phyloP scores from a whole-genome alignment of 495 filamentous ascomycete genomes.

The Choiromyces venosus region DNA sequence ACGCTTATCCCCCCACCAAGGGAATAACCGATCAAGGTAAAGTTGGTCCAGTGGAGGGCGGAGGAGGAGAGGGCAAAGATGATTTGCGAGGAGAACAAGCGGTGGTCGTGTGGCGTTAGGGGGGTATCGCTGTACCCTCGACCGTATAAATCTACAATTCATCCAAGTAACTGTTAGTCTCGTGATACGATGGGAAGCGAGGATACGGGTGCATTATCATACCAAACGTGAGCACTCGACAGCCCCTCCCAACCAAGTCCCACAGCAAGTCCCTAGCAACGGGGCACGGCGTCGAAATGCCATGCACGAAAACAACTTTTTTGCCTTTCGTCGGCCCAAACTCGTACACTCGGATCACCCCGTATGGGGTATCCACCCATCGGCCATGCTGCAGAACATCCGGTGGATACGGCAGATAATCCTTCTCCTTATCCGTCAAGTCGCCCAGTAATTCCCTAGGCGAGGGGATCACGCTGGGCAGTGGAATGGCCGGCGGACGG shows the following conservation, averaged over 20 bases:
- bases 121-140: constrained; percentile 73
- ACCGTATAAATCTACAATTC: constrained; percentile 59
- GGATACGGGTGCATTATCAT: constrained; percentile 27
- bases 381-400: constrained; percentile 68
- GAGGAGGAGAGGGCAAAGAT: constrained; percentile 66
- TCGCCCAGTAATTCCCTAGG: constrained; percentile 49
- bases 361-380: constrained; percentile 71
- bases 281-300: constrained; percentile 77
- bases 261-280: constrained; percentile 63
- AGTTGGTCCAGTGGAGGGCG: constrained; percentile 61
- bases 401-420: constrained; percentile 62
- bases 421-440: constrained; percentile 49
- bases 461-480: constrained; percentile 45
- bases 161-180: neutral
- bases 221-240: constrained; percentile 77
- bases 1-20: constrained; percentile 74
- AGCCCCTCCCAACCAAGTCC: constrained; percentile 62
- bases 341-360: constrained; percentile 78
- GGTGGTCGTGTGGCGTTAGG: constrained; percentile 60
- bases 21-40: constrained; percentile 75
- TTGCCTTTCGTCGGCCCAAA: constrained; percentile 75
- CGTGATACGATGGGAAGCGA: neutral
- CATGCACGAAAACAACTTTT: constrained; percentile 78
- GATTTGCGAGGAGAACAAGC: constrained; percentile 70
- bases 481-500: neutral